These are phyloP conservation scores for Ustilago crameri DNA, from an alignment of 1,284 basidiomycete species.

Conservation along the genomic window DNA sequence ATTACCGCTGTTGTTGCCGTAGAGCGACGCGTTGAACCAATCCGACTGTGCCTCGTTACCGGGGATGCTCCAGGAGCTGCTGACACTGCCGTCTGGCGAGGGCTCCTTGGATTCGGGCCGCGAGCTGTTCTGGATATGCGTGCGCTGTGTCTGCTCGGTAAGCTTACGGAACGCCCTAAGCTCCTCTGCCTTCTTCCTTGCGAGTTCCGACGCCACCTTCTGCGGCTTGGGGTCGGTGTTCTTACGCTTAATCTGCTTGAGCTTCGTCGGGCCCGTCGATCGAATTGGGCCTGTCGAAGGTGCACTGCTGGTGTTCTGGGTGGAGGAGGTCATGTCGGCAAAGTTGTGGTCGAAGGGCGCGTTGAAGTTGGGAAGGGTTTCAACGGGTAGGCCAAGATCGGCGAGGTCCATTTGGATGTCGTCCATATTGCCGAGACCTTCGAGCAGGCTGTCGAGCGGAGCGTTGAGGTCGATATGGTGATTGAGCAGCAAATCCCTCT, in stretches of 20 bases:
- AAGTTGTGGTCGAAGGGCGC: slow-evolving; percentile 41
- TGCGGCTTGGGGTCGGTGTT: slow-evolving; percentile 43
- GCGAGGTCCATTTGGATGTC: slow-evolving; percentile 48
- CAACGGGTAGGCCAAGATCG: slow-evolving; percentile 32
- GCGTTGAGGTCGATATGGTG: slow-evolving; percentile 54
- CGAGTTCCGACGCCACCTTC: slow-evolving; percentile 42
- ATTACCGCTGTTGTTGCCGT: slow-evolving; percentile 4
- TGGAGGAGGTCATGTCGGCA: slow-evolving; percentile 9
- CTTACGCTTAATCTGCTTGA: slow-evolving; percentile 40
- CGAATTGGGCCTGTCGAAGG: slow-evolving; percentile 17
- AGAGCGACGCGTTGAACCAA: slow-evolving; percentile 34
- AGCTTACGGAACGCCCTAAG: slow-evolving; percentile 37
- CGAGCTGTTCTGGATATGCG: slow-evolving; percentile 39
- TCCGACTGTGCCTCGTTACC: slow-evolving; percentile 23
- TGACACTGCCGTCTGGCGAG: slow-evolving; percentile 29
- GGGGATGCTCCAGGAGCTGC: slow-evolving; percentile 13
- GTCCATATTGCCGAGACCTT: slow-evolving; percentile 47
- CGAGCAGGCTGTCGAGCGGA: slow-evolving; percentile 48
- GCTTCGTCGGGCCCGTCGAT: slow-evolving; percentile 19
- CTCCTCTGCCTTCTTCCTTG: slow-evolving; percentile 46
- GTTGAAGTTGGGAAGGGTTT: slow-evolving; percentile 41
- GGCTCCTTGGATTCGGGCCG: slow-evolving; percentile 32
- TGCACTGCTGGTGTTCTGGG: not conserved
- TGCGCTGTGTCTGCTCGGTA: slow-evolving; percentile 47
- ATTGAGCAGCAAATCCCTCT: slow-evolving; percentile 45